These are phyloP conservation scores for Globisporangium iwayamae DNA, from an alignment of 352 stramenopile genomes.

Conservation along the genomic window DNA sequence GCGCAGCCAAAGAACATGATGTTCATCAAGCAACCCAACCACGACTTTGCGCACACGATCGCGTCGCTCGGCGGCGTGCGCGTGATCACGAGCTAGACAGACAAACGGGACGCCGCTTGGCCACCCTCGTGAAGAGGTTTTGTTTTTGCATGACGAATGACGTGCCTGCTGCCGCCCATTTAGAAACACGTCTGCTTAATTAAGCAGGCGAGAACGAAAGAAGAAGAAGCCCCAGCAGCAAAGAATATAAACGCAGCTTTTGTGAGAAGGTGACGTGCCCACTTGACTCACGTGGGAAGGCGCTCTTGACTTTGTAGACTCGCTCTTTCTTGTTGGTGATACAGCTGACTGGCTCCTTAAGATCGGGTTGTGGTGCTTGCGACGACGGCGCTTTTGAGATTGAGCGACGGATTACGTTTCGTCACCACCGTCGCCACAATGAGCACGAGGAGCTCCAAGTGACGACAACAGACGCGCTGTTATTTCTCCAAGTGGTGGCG, in stretches of 20 bases:
- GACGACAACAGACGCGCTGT: too few relatives aligned
- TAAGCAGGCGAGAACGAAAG: neutral
- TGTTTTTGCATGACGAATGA: neutral
- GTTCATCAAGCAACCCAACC: conserved; percentile 96
- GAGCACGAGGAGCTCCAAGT: too few relatives aligned
- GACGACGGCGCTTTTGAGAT: too few relatives aligned
- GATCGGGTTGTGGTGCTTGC: too few relatives aligned
- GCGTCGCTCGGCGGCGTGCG: conserved; percentile 88
- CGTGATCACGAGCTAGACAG: conserved; percentile 85
- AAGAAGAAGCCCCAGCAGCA: neutral
- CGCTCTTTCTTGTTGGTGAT: too few relatives aligned
- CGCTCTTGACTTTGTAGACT: too few relatives aligned
- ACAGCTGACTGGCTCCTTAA: too few relatives aligned
- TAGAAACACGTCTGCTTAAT: neutral
- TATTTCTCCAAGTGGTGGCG: too few relatives aligned
- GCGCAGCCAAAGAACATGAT: conserved; percentile 93
- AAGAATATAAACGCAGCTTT: neutral
- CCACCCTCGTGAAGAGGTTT: neutral
- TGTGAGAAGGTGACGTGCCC: neutral
- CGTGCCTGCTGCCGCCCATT: neutral
- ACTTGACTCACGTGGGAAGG: too few relatives aligned
- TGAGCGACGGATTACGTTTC: too few relatives aligned
- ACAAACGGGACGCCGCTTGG: neutral
- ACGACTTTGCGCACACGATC: conserved; percentile 92
- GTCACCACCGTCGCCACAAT: too few relatives aligned